phyloP scores from a whole-genome alignment of 768 basidiomycete species.

The Sistotremastrum niveocremeum region DNA sequence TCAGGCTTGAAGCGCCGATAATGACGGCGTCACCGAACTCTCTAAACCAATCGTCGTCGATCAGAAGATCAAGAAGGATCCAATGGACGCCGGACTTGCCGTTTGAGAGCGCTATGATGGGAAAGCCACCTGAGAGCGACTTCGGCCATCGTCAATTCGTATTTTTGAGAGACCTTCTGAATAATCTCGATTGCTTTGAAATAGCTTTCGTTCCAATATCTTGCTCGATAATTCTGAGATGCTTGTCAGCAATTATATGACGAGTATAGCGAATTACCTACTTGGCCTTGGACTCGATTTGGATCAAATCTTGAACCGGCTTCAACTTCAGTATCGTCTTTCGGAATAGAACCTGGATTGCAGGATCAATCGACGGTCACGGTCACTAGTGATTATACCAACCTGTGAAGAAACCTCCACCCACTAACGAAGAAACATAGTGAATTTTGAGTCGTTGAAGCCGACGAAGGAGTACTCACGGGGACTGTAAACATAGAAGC shows the following conservation, averaged over 20 bases:
- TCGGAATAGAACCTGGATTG: not conserved
- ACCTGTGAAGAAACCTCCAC: conserved; percentile 16
- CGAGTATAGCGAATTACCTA: too few species aligned
- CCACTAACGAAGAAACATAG: not conserved
- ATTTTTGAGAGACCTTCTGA: conserved; percentile 18
- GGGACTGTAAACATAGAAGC: conserved; percentile 20
- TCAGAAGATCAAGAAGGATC: not conserved
- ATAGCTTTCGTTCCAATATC: conserved; percentile 12
- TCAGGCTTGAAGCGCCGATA: conserved; percentile 29
- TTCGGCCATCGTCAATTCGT: conserved; percentile 27
- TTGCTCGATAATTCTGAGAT: too few species aligned
- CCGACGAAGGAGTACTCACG: conserved; percentile 6
- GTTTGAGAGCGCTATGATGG: conserved; percentile 28
- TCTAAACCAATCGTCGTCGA: not conserved
- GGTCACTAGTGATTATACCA: not conserved
- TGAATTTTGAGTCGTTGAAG: not conserved
- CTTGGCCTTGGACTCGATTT: not conserved
- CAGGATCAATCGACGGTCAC: too few species aligned
- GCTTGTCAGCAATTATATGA: too few species aligned
- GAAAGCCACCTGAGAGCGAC: conserved; percentile 33
- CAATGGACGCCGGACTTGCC: conserved; percentile 1
- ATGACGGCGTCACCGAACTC: conserved; percentile 25
- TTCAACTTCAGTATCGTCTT: conserved; percentile 5
- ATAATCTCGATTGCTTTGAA: conserved; percentile 22
- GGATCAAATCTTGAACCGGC: conserved; percentile 16